A percentile compares a stretch with the other conserved stretches of the same genome.
Evolutionary conservation across 257 asterid species (phyloP).

Genomic region (Solanum appendiculatum): DNA sequence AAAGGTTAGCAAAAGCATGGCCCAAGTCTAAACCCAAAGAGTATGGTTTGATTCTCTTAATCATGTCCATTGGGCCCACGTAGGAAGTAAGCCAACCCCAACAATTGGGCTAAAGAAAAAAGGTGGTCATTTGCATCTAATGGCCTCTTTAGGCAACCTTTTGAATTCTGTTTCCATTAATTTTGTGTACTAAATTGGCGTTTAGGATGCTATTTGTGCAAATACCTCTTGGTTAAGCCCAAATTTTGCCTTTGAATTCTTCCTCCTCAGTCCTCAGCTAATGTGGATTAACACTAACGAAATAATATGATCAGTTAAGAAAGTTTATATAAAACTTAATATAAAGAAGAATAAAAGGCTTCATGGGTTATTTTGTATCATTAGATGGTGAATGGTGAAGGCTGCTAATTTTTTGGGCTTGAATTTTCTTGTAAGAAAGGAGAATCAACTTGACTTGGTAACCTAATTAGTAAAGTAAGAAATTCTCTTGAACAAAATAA

Average conservation of each 20-base stretch:
- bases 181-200: too few species aligned
- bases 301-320: too few species aligned
- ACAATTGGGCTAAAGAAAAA: not conserved
- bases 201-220: too few species aligned
- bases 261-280: too few species aligned
- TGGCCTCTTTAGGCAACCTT: not conserved
- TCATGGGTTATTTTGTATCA: not conserved
- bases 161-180: not conserved
- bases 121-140: not conserved
- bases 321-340: too few species aligned
- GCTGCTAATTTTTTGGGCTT: not conserved
- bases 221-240: too few species aligned
- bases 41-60: not conserved
- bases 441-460: not conserved
- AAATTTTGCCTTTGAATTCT: too few species aligned
- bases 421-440: not conserved
- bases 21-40: not conserved
- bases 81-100: not conserved
- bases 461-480: not conserved
- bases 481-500: not conserved
- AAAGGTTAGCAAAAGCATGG: not conserved
- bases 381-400: not conserved
- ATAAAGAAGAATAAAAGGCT: too few species aligned
- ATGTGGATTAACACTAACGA: too few species aligned
- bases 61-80: not conserved